Conservation (phyloP, 257 asterid species). For the Primulina tabacum region DNA sequence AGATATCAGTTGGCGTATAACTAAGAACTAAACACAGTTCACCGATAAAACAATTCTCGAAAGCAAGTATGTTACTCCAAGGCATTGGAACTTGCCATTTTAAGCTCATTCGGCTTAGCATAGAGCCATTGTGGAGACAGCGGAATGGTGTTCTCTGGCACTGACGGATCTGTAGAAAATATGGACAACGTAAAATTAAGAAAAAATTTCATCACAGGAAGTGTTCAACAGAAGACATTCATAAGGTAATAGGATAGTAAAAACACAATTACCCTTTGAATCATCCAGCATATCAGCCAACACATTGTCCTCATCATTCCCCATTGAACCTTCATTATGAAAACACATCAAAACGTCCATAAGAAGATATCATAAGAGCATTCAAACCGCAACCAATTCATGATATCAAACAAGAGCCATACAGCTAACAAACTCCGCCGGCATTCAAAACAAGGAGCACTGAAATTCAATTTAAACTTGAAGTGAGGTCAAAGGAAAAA, state of each 20-base stretch:
- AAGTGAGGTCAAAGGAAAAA: too few relatives aligned
- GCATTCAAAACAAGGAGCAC: neutral
- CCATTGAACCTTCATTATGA: slow-evolving; percentile 40
- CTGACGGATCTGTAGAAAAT: slow-evolving; percentile 64
- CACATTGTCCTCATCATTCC: slow-evolving; percentile 73
- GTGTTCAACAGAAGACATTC: neutral
- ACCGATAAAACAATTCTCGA: neutral
- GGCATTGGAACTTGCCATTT: slow-evolving; percentile 44
- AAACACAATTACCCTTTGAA: slow-evolving; percentile 58
- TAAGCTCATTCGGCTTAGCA: slow-evolving; percentile 76
- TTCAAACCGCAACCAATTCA: too few relatives aligned
- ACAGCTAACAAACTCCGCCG: neutral
- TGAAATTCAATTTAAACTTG: neutral
- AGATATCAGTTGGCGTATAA: slow-evolving; percentile 12
- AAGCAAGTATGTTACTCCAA: neutral
- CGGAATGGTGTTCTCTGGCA: slow-evolving; percentile 75
- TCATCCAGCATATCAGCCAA: slow-evolving; percentile 63
- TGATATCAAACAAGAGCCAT: neutral
- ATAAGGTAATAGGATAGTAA: neutral
- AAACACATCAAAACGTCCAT: neutral
- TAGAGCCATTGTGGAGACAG: slow-evolving; percentile 97
- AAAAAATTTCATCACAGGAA: neutral
- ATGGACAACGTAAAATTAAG: neutral
- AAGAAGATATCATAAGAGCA: neutral
- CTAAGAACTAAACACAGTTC: neutral